These are phyloP conservation scores for Bombardia bombarda DNA, from an alignment of 495 filamentous ascomycete species.

Conservation along the genomic window DNA sequence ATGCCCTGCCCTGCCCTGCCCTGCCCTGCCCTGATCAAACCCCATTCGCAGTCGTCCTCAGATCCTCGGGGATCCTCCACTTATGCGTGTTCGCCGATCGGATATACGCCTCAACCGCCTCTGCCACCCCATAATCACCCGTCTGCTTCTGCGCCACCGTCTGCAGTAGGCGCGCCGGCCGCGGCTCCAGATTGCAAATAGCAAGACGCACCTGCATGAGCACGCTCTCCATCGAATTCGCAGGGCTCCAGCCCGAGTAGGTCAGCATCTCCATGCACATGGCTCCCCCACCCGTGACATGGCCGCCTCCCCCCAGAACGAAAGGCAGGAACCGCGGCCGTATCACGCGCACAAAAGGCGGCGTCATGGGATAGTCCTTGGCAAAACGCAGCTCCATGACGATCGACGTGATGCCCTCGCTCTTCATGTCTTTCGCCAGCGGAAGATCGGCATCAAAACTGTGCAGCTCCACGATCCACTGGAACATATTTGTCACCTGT, in stretches of 20 bases:
- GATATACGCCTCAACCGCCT: conserved; percentile 66
- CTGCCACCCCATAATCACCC: conserved; percentile 54
- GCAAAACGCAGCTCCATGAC: conserved; percentile 79
- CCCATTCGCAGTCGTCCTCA: conserved; percentile 18
- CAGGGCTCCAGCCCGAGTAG: conserved; percentile 71
- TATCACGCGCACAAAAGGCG: conserved; percentile 81
- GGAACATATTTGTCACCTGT: conserved; percentile 60
- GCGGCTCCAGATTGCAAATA: conserved; percentile 57
- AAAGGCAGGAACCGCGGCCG: conserved; percentile 72
- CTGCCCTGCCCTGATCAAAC: background rate
- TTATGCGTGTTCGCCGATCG: conserved; percentile 63
- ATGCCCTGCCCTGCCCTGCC: background rate
- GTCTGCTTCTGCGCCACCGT: background rate
- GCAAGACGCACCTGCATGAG: conserved; percentile 77
- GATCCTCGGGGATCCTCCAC: conserved; percentile 45
- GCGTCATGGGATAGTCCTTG: conserved; percentile 62
- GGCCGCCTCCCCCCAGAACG: conserved; percentile 67
- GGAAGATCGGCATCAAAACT: conserved; percentile 65
- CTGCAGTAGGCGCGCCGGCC: conserved; percentile 56
- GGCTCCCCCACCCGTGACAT: conserved; percentile 81
- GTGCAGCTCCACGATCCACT: conserved; percentile 91
- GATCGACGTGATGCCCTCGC: conserved; percentile 50
- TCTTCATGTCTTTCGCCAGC: conserved; percentile 68
- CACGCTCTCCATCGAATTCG: conserved; percentile 67
- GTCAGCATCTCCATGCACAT: conserved; percentile 92